Evolutionary conservation across 2,329 filamentous ascomycete species (phyloP), one percentile per base, ranked within the genome.

Genomic region (Hymenoscyphus infarciens): DNA sequence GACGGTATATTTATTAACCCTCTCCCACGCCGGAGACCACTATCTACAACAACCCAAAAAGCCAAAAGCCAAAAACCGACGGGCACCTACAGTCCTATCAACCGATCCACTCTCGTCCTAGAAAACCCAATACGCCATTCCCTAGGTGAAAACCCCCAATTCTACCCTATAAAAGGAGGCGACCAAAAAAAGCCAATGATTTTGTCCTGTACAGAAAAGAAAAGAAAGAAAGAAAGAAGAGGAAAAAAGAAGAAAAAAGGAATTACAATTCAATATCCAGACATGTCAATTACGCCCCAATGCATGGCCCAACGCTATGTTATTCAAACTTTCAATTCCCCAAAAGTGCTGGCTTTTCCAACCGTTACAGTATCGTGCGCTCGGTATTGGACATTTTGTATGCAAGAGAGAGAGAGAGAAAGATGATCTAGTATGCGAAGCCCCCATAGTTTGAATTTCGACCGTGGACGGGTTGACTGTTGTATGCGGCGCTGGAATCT

Each of bases 401-500:
- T 11, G n/a, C 19, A 15, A 49, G 4, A 35, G 13, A 11, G 10
- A 2, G 10, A 35, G 13, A 49, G n/a, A 22, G 42, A 49, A 22
- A 22, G 10, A 2, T 6, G n/a, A 11, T 58, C 57, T 66, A 72
- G 57, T 73, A 72, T 56, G 62, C 59, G 45, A 73, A 73, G 8
- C 70, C 72, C 3, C 73, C 72, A 59, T 74, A 74, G 57, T 72
- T 74, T 15, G 73, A 74, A 64, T 71, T 73, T 63, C 72, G 57
- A 33, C 66, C 66, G 16, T 61, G 49, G 6, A 57, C 33, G 5
- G 66, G 61, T 33, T 49, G 60, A 25, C 13, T 56, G 38, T 65
- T 68, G 61, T 70, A 70, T 58, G 67, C 60, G 38, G 57, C 64
- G 56, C 62, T 64, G 10, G 69, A 66, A 19, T 74, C 71, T 33